A percentile compares a stretch with the other conserved stretches of the same genome.
Conservation (phyloP, 2,329 filamentous ascomycete genomes). For the Pseudocercospora ulei region DNA sequence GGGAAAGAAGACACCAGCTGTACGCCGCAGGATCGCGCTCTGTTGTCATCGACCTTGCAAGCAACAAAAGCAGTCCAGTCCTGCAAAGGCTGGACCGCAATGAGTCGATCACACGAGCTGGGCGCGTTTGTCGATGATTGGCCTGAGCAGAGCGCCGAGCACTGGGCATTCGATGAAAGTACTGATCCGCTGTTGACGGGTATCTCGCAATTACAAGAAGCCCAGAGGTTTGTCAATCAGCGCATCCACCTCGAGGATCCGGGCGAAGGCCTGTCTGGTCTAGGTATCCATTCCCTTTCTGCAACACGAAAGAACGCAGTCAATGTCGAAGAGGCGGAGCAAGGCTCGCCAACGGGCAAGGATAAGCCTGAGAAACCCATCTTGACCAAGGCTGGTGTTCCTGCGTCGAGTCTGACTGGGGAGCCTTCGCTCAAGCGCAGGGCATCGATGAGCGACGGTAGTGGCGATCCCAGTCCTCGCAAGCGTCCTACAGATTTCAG, state of each 20-base stretch:
- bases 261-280: slow-evolving; percentile 29
- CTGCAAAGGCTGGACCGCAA: slow-evolving; percentile 55
- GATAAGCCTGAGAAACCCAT: slow-evolving; percentile 27
- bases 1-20: slow-evolving; percentile 52
- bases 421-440: slow-evolving; percentile 33
- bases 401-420: slow-evolving; percentile 35
- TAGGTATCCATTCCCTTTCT: slow-evolving; percentile 28
- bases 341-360: slow-evolving; percentile 10
- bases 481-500: not conserved
- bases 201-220: slow-evolving; percentile 47
- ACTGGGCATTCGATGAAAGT: slow-evolving; percentile 55
- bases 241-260: slow-evolving; percentile 27
- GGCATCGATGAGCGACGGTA: not conserved
- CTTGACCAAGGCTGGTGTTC: slow-evolving; percentile 36
- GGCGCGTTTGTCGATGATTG: slow-evolving; percentile 63
- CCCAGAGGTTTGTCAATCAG: slow-evolving; percentile 47
- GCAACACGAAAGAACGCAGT: slow-evolving; percentile 8
- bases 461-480: not conserved
- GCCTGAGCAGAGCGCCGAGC: slow-evolving; percentile 49
- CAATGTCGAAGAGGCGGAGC: not conserved
- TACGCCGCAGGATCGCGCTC: slow-evolving; percentile 49
- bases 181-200: slow-evolving; percentile 46
- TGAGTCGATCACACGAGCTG: slow-evolving; percentile 65
- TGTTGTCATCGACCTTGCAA: slow-evolving; percentile 56
- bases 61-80: slow-evolving; percentile 52